phyloP scores from a whole-genome alignment of 2,329 filamentous ascomycete genomes.

The Macrophomina pseudophaseolina region DNA sequence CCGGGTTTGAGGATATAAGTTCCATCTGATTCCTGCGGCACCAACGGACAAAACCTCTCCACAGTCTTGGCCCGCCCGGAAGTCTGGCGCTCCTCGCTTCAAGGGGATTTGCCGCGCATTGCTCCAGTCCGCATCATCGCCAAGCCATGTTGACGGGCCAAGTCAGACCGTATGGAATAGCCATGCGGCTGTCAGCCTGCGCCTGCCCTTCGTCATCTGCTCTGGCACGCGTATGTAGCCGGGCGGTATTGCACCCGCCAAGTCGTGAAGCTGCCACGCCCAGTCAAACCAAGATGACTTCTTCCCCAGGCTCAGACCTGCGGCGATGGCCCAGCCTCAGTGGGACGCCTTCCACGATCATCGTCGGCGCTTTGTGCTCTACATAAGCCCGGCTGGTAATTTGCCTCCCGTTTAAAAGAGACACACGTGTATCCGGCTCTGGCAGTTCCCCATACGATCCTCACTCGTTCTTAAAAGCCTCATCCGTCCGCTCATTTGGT shows the following conservation, averaged over 20 bases:
- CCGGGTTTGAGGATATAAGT: neutral
- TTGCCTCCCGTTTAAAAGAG: neutral
- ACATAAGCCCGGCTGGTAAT: conserved; percentile 12
- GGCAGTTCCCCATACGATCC: neutral
- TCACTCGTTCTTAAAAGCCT: conserved; percentile 4
- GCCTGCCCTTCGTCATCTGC: neutral
- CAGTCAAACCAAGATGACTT: conserved; percentile 21
- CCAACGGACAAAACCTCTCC: neutral
- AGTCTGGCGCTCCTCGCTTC: neutral
- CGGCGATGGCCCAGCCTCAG: neutral
- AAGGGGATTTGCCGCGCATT: conserved; percentile 4
- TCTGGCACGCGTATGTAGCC: neutral
- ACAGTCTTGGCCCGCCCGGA: neutral
- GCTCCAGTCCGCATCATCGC: conserved; percentile 20
- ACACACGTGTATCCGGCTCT: conserved; percentile 11
- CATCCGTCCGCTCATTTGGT: conserved; percentile 5
- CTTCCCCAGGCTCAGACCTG: neutral
- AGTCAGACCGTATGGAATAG: conserved; percentile 6
- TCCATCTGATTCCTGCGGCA: neutral
- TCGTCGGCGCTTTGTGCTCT: conserved; percentile 10
- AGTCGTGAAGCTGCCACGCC: conserved; percentile 12
- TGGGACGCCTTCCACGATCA: conserved; percentile 9
- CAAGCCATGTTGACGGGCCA: conserved; percentile 15
- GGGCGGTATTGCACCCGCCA: conserved; percentile 10
- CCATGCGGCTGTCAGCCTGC: conserved; percentile 2